These are phyloP conservation scores for Candida lessepsii DNA, from an alignment of 805 yeast genomes.

Conservation along the genomic window DNA sequence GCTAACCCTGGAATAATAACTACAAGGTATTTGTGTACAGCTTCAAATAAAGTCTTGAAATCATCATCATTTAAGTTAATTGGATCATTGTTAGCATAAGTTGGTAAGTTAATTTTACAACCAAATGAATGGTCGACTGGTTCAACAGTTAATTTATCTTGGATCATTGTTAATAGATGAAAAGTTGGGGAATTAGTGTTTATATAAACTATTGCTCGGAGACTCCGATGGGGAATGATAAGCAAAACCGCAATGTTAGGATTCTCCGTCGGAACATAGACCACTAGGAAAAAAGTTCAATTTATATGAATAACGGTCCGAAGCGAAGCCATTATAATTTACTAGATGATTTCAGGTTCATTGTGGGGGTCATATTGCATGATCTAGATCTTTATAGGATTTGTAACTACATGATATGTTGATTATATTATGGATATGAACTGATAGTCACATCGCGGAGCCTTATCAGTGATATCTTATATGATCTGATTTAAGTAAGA, in stretches of 20 bases:
- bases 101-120: slow-evolving; percentile 64
- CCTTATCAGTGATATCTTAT: too few species aligned
- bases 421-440: too few species aligned
- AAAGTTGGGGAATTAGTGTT: not conserved
- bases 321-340: too few species aligned
- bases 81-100: slow-evolving; percentile 68
- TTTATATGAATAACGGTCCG: not conserved
- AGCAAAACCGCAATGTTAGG: slow-evolving; percentile 1
- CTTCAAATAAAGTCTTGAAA: slow-evolving; percentile 58
- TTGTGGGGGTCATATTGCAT: too few species aligned
- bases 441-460: too few species aligned
- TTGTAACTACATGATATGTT: too few species aligned
- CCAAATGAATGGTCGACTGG: slow-evolving; percentile 65
- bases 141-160: slow-evolving; percentile 28
- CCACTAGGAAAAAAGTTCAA: not conserved
- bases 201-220: slow-evolving; percentile 7
- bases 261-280: not conserved
- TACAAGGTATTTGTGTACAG: slow-evolving; percentile 68
- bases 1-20: slow-evolving; percentile 72
- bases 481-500: too few species aligned
- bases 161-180: slow-evolving; percentile 23
- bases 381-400: too few species aligned
- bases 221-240: slow-evolving; percentile 11
- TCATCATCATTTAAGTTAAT: slow-evolving; percentile 62
- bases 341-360: too few species aligned